Evolutionary conservation across 345 rosid genomes (phyloP), one percentile per base, ranked within the genome.

Genomic region (Eucalyptus curtisii): DNA sequence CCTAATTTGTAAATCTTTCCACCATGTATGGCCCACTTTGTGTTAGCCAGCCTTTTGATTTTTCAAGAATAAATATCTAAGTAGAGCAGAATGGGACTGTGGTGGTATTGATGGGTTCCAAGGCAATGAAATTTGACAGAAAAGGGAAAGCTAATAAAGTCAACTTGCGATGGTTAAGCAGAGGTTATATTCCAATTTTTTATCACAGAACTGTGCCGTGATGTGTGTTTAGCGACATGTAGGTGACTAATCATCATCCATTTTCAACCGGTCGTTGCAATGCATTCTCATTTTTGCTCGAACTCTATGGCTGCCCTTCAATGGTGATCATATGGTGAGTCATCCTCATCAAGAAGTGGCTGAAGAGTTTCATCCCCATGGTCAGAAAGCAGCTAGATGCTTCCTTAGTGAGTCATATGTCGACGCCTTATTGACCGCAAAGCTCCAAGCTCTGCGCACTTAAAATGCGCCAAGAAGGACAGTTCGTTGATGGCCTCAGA

Each of bases 401-500:
- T 57, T 48, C 57, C 59, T 33, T 24, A 57, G 24, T 44, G 87
- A 42, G 47, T 76, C 85, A 82, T 25, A 25, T 52, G 49, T 31
- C 14, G 52, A 33, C 40, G 85, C 17, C 33, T 25, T 42, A 45
- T 40, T 12, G 40, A 15, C 47, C 7, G 7, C 25, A 31, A 12
- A 42, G 47, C 79, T 44, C 24, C 25, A 33, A 13, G 44, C 44
- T 37, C 66, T 9, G n/a, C 57, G 6, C 40, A 66, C 90, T 86
- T 88, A 71, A 95, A 92, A 7, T 68, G 42, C n/a, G 93, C 95
- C 3, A 13, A 81, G 30, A 45, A 30, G 9, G 93, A 90, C 13
- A 91, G 90, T 90, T 93, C 94, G 64, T 87, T 27, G 1, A 92
- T 90, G 3, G 92, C 89, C 87, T 91, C 89, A 13, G 87, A 90